Evolutionary conservation across 2,329 filamentous ascomycete species (phyloP).

Genomic region (Dactylellina sp.): DNA sequence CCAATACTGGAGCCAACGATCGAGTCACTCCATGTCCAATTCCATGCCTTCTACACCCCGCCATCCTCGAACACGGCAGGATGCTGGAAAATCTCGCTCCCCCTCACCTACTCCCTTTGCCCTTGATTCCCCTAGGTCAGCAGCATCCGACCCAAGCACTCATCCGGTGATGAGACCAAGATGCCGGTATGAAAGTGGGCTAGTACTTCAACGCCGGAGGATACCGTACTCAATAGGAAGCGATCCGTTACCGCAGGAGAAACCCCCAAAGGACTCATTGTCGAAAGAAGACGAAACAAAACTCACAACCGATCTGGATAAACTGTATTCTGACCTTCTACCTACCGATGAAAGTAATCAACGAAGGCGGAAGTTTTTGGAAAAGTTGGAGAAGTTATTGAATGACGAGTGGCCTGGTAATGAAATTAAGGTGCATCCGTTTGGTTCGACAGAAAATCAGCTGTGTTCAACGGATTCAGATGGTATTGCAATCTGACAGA

Average conservation of each 20-base stretch:
- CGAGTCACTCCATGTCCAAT: constrained; percentile 74
- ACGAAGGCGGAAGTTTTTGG: constrained; percentile 79
- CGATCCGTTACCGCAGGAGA: constrained; percentile 78
- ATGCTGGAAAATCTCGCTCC: constrained; percentile 74
- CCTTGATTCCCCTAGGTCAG: constrained; percentile 85
- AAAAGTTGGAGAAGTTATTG: constrained; percentile 87
- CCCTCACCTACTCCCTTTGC: constrained; percentile 81
- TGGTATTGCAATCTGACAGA: constrained; percentile 70
- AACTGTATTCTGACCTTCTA: constrained; percentile 85
- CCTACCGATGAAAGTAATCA: constrained; percentile 83
- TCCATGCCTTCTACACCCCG: constrained; percentile 95
- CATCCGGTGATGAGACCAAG: constrained; percentile 75
- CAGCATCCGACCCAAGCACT: constrained; percentile 83
- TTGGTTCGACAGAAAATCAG: constrained; percentile 97
- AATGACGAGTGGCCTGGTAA: constrained; percentile 92
- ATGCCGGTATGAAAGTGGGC: constrained; percentile 90
- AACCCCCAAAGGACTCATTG: constrained; percentile 77
- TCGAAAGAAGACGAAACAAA: constrained; percentile 78
- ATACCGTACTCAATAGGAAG: constrained; percentile 93
- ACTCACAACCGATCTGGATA: constrained; percentile 83
- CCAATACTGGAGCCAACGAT: constrained; percentile 65
- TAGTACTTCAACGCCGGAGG: constrained; percentile 82
- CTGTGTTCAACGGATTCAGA: constrained; percentile 96
- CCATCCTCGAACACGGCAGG: constrained; percentile 80
- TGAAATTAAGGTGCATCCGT: constrained; percentile 89